Base-by-base conservation (phyloP, 768 basidiomycete genomes). In the Suillus fuscotomentosus region DNA sequence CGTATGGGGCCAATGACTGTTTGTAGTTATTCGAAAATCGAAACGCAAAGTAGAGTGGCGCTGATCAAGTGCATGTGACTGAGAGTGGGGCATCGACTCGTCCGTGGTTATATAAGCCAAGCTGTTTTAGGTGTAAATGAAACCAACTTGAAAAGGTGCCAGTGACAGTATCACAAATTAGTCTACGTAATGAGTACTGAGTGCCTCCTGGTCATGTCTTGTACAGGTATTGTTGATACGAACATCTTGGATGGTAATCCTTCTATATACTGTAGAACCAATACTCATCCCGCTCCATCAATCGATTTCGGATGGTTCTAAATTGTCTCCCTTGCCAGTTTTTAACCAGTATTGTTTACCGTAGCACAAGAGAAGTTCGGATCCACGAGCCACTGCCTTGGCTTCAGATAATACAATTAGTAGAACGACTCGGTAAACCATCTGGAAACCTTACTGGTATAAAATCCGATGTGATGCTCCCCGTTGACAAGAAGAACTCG, bases 121-220 rank as follows among this genome's bases (percentile, higher is more conserved):
- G 31, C 31, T 31, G 31, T 31, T 31, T 31, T 31, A 5, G 31
- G 31, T 31, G 31, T 31, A 31, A 31, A 31, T 31, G 31, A 31
- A 31, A 31, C 31, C 31, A 31, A 31, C 31, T 31, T 31, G 31
- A 31, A 31, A 31, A 31, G 31, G 31, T 1, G 31, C 31, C 31
- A 31, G 31, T 31, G 31, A 31, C 31, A 31, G 31, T 31, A 5
- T 31, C 31, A 31, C 31, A 5, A 31, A 31, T 6, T 31, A 68
- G 95, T 99, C 9, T 97, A 96, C 71, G 94, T 93, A 6, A 91
- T 90, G 8, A 22, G n/a, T 51, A 17, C n/a, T 17, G 86, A 95
- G 95, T 96, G 73, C 73, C 94, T 84, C 53, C 62, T 57, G 74
- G 94, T 84, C 50, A 61, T 50, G 54, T n/a, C 22, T 51, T 57